phyloP scores from a whole-genome alignment of 768 basidiomycete species.

The Tremella yokohamensis region DNA sequence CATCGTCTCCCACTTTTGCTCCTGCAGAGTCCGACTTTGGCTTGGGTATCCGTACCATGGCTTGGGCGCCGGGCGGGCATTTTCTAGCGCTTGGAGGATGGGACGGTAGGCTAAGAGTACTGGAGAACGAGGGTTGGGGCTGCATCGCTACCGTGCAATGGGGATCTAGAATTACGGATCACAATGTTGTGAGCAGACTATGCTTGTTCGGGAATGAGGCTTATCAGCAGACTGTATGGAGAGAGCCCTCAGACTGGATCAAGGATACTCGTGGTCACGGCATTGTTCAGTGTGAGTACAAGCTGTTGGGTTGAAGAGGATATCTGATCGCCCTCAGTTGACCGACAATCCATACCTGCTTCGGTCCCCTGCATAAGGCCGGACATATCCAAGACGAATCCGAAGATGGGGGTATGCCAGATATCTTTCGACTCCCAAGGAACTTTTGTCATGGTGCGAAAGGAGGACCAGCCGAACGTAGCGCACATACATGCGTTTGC shows the following conservation, averaged over 20 bases:
- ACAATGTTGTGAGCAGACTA: constrained; percentile 23
- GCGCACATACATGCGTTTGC: constrained; percentile 74
- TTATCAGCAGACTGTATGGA: constrained; percentile 68
- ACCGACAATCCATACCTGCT: constrained; percentile 17
- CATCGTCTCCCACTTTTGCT: constrained; percentile 29
- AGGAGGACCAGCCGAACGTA: constrained; percentile 54
- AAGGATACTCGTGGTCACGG: constrained; percentile 78
- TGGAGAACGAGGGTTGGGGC: constrained; percentile 48
- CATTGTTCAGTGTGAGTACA: constrained; percentile 72
- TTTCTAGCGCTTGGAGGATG: constrained; percentile 80
- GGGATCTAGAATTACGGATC: constrained; percentile 11
- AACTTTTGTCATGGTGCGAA: constrained; percentile 64
- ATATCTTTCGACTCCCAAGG: constrained; percentile 80
- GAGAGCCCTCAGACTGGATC: constrained; percentile 79
- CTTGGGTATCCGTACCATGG: constrained; percentile 70
- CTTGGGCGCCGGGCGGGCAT: constrained; percentile 82
- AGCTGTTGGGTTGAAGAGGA: too few species aligned
- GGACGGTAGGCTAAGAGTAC: constrained; percentile 70
- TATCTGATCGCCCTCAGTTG: constrained; percentile 26
- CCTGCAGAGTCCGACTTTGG: constrained; percentile 62
- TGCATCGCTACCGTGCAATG: constrained; percentile 36
- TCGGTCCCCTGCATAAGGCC: constrained; percentile 53
- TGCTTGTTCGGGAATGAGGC: neutral
- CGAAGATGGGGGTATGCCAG: constrained; percentile 60
- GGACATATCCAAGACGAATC: constrained; percentile 63